These are phyloP conservation scores for Aspergillus arachidicola DNA, from an alignment of 2,329 filamentous ascomycete species.

Conservation along the genomic window DNA sequence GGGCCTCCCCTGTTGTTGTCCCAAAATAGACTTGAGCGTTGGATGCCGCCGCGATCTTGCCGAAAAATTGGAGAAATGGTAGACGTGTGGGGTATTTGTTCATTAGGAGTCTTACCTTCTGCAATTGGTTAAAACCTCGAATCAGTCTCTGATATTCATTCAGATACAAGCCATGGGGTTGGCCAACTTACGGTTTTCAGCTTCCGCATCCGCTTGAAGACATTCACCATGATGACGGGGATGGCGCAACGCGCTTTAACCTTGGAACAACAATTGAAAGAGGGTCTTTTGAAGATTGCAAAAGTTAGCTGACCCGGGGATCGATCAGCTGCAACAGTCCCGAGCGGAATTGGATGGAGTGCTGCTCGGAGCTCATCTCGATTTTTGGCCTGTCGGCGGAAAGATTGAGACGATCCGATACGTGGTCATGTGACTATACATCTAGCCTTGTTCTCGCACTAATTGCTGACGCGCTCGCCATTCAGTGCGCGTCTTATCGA, in stretches of 20 bases:
- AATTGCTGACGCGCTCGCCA: background rate
- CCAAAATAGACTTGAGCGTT: background rate
- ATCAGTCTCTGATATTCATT: constrained; percentile 3
- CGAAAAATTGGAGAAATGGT: background rate
- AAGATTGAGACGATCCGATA: constrained; percentile 23
- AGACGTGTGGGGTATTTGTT: background rate
- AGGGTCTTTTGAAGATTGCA: background rate
- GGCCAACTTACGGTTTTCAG: constrained; percentile 63
- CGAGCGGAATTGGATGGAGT: constrained; percentile 3
- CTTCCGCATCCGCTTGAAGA: constrained; percentile 69
- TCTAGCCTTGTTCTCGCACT: background rate
- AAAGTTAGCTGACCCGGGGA: background rate
- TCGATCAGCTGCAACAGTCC: background rate
- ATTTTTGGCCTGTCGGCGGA: constrained; percentile 26
- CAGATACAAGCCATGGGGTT: background rate
- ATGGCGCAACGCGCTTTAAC: background rate
- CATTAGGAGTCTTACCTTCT: constrained; percentile 29
- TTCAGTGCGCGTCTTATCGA: background rate
- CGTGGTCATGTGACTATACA: constrained; percentile 20
- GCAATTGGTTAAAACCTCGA: constrained; percentile 8
- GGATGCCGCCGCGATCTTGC: background rate
- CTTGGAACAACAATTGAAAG: background rate
- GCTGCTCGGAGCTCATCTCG: constrained; percentile 17
- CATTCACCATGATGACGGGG: constrained; percentile 48
- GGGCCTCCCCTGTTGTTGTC: background rate